Conservation (phyloP, 2,329 filamentous ascomycete genomes). For the Plenodomus lindquistii region DNA sequence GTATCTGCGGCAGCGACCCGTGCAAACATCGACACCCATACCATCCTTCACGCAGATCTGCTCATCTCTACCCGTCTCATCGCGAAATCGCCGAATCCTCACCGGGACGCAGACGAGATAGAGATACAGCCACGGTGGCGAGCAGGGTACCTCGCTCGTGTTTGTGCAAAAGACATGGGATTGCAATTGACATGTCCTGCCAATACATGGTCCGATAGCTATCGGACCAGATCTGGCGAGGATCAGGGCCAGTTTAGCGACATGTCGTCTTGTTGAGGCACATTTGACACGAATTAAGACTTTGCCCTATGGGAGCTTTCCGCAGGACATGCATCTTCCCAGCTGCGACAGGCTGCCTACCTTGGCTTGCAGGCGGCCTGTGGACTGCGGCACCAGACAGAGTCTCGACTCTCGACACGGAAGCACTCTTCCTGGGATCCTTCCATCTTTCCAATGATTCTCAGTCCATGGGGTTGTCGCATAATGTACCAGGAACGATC, state of each 20-base stretch:
- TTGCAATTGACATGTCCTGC: neutral
- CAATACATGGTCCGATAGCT: neutral
- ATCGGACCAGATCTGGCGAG: neutral
- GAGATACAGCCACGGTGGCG: neutral
- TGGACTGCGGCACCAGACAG: neutral
- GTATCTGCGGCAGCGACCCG: neutral
- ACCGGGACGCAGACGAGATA: neutral
- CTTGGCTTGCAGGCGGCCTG: neutral
- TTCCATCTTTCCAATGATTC: neutral
- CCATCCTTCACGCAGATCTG: neutral
- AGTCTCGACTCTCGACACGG: neutral
- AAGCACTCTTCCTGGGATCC: neutral
- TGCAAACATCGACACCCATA: neutral
- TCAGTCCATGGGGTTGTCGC: neutral
- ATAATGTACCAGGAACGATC: neutral
- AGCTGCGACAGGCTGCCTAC: neutral
- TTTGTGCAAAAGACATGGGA: neutral
- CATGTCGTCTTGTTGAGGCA: neutral
- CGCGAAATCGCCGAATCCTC: neutral
- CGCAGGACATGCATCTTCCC: neutral
- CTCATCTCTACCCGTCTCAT: neutral
- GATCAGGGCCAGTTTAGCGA: neutral
- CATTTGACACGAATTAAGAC: neutral
- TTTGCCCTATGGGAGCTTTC: neutral
- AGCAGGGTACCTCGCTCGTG: neutral